Evolutionary conservation across 2,329 filamentous ascomycete species (phyloP).

Genomic region (Sarocladium brachiariae): DNA sequence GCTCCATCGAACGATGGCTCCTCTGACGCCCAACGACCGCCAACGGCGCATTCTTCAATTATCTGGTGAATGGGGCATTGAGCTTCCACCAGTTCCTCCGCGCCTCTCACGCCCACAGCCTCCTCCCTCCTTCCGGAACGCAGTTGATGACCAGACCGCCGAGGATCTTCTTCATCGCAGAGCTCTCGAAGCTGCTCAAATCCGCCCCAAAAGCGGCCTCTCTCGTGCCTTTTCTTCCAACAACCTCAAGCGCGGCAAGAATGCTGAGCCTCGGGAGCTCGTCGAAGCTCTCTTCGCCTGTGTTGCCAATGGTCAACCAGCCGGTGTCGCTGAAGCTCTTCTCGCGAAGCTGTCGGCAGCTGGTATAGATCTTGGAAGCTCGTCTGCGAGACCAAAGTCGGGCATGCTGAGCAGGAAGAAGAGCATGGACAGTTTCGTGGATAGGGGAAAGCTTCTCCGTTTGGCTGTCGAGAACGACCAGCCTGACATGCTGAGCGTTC

Average conservation of each 20-base stretch:
- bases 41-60: conserved; percentile 42
- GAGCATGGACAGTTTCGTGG: conserved; percentile 40
- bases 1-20: conserved; percentile 19
- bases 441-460: conserved; percentile 44
- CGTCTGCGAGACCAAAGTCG: conserved; percentile 39
- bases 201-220: conserved; percentile 32
- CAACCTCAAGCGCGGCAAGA: conserved; percentile 38
- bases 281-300: conserved; percentile 38
- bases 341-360: conserved; percentile 40
- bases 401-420: conserved; percentile 41
- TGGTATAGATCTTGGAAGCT: conserved; percentile 42
- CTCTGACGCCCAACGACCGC: conserved; percentile 29
- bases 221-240: conserved; percentile 30
- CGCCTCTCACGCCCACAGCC: conserved; percentile 35
- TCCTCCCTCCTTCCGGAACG: conserved; percentile 35
- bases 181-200: conserved; percentile 26
- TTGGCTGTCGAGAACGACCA: conserved; percentile 44
- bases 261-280: conserved; percentile 46
- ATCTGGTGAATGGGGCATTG: conserved; percentile 43
- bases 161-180: conserved; percentile 47
- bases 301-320: conserved; percentile 35
- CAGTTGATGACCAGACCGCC: conserved; percentile 44
- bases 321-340: conserved; percentile 50
- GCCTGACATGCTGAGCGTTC: conserved; percentile 45
- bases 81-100: conserved; percentile 30